phyloP scores from a whole-genome alignment of 768 basidiomycete genomes.

The Cystobasidium tubakii region DNA sequence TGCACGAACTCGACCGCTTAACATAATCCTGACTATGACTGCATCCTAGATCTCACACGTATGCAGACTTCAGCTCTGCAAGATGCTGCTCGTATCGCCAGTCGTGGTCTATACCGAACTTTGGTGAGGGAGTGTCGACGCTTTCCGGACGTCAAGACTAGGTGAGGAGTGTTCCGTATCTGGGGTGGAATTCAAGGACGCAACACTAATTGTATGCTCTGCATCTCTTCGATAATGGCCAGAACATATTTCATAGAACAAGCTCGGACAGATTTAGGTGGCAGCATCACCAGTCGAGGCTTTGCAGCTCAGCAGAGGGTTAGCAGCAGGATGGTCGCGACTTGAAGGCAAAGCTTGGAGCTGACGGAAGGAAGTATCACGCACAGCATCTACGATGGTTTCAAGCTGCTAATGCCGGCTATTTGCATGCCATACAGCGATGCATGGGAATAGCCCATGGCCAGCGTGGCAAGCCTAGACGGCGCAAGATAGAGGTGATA shows the following conservation, averaged over 20 bases:
- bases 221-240: not conserved
- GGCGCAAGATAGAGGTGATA: not conserved
- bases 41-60: not conserved
- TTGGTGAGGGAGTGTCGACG: not conserved
- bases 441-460: conserved; percentile 18
- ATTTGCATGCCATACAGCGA: conserved; percentile 7
- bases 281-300: not conserved
- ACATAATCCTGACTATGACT: not conserved
- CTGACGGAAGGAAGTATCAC: too few relatives aligned
- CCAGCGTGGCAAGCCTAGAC: conserved; percentile 14
- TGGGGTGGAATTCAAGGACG: too few relatives aligned
- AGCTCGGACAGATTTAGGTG: not conserved
- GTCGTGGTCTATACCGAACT: not conserved
- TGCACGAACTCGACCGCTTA: too few relatives aligned
- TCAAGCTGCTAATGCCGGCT: conserved; percentile 21
- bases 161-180: not conserved
- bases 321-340: not conserved
- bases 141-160: not conserved
- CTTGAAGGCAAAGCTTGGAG: too few relatives aligned
- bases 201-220: too few relatives aligned
- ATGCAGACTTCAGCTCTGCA: conserved; percentile 4
- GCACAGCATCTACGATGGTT: conserved; percentile 1
- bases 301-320: not conserved
- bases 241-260: not conserved
- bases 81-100: not conserved